Conservation (phyloP, 805 yeast genomes). For the Danielozyma ontarioensis region DNA sequence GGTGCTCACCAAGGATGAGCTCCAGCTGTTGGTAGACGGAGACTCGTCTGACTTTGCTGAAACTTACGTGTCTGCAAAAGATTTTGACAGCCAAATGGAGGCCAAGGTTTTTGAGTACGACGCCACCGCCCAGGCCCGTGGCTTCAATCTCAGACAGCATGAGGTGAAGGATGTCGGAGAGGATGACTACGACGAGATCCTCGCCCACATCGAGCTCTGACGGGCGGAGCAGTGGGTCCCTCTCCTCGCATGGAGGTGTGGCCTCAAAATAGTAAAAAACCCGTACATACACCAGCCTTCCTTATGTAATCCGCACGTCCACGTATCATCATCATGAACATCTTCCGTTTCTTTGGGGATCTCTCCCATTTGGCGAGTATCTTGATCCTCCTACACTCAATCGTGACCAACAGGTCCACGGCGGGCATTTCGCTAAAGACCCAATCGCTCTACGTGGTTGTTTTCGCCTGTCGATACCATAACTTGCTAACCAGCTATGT, state of each 20-base stretch:
- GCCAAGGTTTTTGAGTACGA: background rate
- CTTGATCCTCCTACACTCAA: conserved; percentile 66
- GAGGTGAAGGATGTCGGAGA: conserved; percentile 7
- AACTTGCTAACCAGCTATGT: conserved; percentile 54
- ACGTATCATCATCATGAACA: conserved; percentile 29
- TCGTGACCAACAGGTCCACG: conserved; percentile 57
- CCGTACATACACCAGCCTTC: background rate
- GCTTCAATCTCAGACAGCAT: conserved; percentile 9
- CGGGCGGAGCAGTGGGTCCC: background rate
- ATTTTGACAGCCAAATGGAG: conserved; percentile 5
- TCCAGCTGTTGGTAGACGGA: conserved; percentile 11
- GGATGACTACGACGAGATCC: conserved; percentile 12
- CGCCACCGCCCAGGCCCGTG: conserved; percentile 2
- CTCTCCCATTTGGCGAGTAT: conserved; percentile 78
- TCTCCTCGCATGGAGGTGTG: conserved; percentile 1
- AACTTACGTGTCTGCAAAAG: conserved; percentile 3
- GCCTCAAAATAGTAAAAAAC: conserved; percentile 1
- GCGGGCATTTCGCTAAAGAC: conserved; percentile 88
- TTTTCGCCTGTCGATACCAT: conserved; percentile 68
- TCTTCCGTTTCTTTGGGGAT: conserved; percentile 56
- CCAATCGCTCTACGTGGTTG: conserved; percentile 71
- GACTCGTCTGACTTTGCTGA: conserved; percentile 6
- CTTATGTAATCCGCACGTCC: background rate
- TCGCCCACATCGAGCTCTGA: conserved; percentile 10
- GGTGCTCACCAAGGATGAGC: conserved; percentile 11